Base-by-base conservation (phyloP, 2,329 filamentous ascomycete species). In the Cercospora sp. region DNA sequence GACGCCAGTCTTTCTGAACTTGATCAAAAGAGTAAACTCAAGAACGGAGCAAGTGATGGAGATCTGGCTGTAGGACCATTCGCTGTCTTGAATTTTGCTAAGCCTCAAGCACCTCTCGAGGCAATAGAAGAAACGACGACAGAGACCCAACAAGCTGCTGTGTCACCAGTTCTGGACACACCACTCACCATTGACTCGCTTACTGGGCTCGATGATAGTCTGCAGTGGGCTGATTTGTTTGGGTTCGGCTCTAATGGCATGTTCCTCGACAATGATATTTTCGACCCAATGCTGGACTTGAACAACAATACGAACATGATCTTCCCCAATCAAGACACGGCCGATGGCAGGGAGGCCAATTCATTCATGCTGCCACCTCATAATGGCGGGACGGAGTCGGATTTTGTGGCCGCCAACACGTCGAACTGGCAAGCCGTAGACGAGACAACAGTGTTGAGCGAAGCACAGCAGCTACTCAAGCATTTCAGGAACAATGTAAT, bases 191-290 rank as follows among this genome's bases (percentile, higher is more conserved):
- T 63, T 6, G 65, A 64, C 28, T 67, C 60, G 1, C 51, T 59
- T 16, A 60, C 63, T 20, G 65, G 55, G 26, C n/a, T 67, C 26
- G 60, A 67, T 40, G 60, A 67, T 40, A 51, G 33, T 16, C 23
- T 67, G 36, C 65, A 67, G 9, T 67, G 65, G 65, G 65, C 65
- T 16, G 65, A 67, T 53, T 10, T 67, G 12, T 63, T 67, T 48
- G 65, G 60, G 5, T 67, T 67, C 16, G 65, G 60, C 26, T 51
- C 65, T 18, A 59, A 53, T 55, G 55, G 53, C n/a, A 31, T 63
- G 13, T 60, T 60, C 28, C 53, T 51, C 51, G 60, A 63, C 55
- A 30, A 67, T 57, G 57, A 48, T 51, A 3, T 65, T 12, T 65
- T 65, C 26, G 63, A 65, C 48, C 63, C 63, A 13, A 23, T 60